Evolutionary conservation across 768 basidiomycete species (phyloP).

Genomic region (Gloeophyllum trabeum): DNA sequence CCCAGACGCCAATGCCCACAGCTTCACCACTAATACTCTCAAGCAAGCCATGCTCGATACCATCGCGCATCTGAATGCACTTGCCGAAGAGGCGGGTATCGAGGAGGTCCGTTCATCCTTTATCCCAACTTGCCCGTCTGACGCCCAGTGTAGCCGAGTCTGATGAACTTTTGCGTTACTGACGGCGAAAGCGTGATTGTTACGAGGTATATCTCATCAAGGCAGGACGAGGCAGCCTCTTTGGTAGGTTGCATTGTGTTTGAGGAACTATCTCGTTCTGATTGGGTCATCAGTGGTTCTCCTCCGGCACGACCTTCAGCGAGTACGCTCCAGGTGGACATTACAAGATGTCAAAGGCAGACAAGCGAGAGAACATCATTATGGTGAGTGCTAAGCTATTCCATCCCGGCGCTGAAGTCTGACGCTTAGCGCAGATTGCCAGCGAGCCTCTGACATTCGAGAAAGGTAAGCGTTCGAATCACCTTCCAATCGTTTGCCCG

Average conservation of each 20-base stretch:
- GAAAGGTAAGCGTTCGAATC: constrained; percentile 48
- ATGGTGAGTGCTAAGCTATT: constrained; percentile 45
- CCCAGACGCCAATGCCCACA: constrained; percentile 64
- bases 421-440: constrained; percentile 40
- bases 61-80: constrained; percentile 65
- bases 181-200: constrained; percentile 92
- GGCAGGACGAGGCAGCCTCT: constrained; percentile 86
- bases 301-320: constrained; percentile 88
- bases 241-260: constrained; percentile 33
- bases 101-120: constrained; percentile 40
- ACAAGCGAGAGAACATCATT: constrained; percentile 94
- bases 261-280: background rate
- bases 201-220: constrained; percentile 90
- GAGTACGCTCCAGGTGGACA: constrained; percentile 84
- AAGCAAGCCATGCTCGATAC: constrained; percentile 85
- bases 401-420: constrained; percentile 5
- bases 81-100: constrained; percentile 62
- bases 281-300: constrained; percentile 76
- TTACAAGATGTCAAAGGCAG: constrained; percentile 91
- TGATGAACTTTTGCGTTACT: constrained; percentile 94
- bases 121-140: background rate
- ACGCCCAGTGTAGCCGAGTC: constrained; percentile 46
- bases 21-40: constrained; percentile 62
- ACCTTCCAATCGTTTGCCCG: constrained; percentile 2
- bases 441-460: constrained; percentile 97